Evolutionary conservation across 2,329 filamentous ascomycete species (phyloP).

Genomic region (Colletotrichum aenigma): DNA sequence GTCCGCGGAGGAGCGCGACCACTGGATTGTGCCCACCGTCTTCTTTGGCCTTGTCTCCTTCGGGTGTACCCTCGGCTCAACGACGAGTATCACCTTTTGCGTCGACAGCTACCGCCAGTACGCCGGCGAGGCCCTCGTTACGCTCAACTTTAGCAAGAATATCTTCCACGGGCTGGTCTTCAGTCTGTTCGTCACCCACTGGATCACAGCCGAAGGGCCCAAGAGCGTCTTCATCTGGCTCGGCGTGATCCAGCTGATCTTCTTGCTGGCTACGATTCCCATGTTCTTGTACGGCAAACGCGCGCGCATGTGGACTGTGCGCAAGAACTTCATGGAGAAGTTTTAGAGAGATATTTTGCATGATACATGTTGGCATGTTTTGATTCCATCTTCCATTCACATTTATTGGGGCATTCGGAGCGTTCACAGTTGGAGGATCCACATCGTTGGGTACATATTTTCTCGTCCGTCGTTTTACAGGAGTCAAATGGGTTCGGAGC

Average conservation of each 20-base stretch:
- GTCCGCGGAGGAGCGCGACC: conserved; percentile 76
- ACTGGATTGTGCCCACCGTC: conserved; percentile 89
- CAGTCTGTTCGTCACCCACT: conserved; percentile 83
- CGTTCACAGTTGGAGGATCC: not conserved
- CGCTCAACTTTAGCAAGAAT: conserved; percentile 94
- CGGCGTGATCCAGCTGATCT: conserved; percentile 82
- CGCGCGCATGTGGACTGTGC: conserved; percentile 90
- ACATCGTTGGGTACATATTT: not conserved
- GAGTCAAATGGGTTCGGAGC: not conserved
- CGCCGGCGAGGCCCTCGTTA: conserved; percentile 91
- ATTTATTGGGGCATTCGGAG: not conserved
- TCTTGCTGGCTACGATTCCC: conserved; percentile 77
- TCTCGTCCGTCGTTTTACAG: not conserved
- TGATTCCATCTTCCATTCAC: not conserved
- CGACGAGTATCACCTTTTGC: conserved; percentile 91
- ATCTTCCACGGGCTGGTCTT: conserved; percentile 90
- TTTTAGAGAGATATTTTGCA: conserved; percentile 37
- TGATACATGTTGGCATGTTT: not conserved
- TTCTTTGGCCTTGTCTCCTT: conserved; percentile 95
- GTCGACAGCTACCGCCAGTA: conserved; percentile 94
- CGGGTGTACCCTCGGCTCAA: conserved; percentile 87
- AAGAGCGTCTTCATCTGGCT: conserved; percentile 82
- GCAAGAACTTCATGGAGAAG: conserved; percentile 85
- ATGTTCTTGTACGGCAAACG: conserved; percentile 96
- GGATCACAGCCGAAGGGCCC: conserved; percentile 77